These are phyloP conservation scores for Speleostelium caveatum DNA, from an alignment of 78 protist genomes.

Conservation along the genomic window DNA sequence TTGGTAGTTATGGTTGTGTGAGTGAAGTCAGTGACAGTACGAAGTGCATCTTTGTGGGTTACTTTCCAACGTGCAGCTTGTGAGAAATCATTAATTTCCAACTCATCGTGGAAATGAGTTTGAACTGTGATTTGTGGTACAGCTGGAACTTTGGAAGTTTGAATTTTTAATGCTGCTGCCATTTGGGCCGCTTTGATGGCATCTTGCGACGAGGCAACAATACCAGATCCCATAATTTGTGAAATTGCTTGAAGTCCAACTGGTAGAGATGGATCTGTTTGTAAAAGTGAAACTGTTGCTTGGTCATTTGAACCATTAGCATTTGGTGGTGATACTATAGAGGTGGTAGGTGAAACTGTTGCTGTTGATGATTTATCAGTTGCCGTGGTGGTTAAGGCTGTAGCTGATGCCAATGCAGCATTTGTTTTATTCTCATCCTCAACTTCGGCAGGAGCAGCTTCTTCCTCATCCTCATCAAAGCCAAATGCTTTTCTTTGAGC, in stretches of 20 bases:
- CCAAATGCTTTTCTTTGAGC: slow-evolving; percentile 37
- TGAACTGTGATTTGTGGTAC: neutral
- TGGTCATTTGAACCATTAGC: neutral
- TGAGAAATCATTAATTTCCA: slow-evolving; percentile 97
- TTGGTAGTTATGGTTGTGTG: slow-evolving; percentile 82
- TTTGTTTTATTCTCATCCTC: slow-evolving; percentile 13
- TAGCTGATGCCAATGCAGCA: neutral
- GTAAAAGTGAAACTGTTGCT: neutral
- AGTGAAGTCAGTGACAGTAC: slow-evolving; percentile 72
- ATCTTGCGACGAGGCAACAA: slow-evolving; percentile 2
- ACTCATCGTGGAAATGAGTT: slow-evolving; percentile 83
- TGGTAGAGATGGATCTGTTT: slow-evolving; percentile 10
- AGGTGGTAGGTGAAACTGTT: neutral
- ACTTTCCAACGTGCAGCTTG: slow-evolving; percentile 91
- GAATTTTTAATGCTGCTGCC: neutral
- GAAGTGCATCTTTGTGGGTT: slow-evolving; percentile 79
- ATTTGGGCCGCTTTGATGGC: slow-evolving; percentile 37
- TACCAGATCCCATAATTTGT: slow-evolving; percentile 25
- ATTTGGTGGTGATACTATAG: neutral
- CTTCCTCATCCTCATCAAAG: slow-evolving; percentile 70
- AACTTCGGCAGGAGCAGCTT: neutral
- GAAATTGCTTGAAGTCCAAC: slow-evolving; percentile 51
- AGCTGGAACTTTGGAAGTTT: neutral
- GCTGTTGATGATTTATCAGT: slow-evolving; percentile 6
- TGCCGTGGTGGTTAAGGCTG: slow-evolving; percentile 1